Evolutionary conservation across 2,329 filamentous ascomycete genomes (phyloP).

Genomic region (Lasiodiplodia citricola): DNA sequence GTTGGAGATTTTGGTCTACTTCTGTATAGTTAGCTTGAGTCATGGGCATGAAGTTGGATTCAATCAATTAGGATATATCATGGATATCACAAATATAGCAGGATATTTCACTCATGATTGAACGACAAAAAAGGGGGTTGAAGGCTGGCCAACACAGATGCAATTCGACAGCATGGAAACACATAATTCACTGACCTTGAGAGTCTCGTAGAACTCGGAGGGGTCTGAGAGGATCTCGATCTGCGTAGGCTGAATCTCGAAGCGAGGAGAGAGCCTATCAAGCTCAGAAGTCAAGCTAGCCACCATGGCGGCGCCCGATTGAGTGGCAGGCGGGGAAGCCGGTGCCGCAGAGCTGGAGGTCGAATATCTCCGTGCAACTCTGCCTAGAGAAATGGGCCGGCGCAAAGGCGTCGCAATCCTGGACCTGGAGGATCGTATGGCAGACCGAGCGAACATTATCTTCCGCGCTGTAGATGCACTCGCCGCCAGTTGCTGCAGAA

Average conservation of each 20-base stretch:
- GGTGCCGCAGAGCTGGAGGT: constrained; percentile 37
- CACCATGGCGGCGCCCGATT: constrained; percentile 60
- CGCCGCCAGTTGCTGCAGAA: constrained; percentile 2
- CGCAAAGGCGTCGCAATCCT: constrained; percentile 12
- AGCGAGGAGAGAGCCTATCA: constrained; percentile 87
- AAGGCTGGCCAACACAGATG: not conserved
- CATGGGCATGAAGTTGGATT: not conserved
- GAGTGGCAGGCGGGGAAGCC: constrained; percentile 35
- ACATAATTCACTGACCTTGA: constrained; percentile 68
- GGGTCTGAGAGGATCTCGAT: constrained; percentile 81
- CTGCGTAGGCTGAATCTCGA: constrained; percentile 80
- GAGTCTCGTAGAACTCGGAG: constrained; percentile 84
- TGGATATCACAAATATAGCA: not conserved
- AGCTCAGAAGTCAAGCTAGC: constrained; percentile 73
- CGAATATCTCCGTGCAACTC: constrained; percentile 40
- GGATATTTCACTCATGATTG: not conserved
- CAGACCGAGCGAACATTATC: constrained; percentile 24
- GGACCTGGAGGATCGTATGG: constrained; percentile 3
- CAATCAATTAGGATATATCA: not conserved
- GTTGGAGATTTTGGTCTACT: constrained; percentile 76
- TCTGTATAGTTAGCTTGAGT: constrained; percentile 15
- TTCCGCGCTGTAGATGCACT: not conserved
- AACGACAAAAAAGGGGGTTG: not conserved
- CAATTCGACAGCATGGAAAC: not conserved
- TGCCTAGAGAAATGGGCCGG: constrained; percentile 31